Evolutionary conservation across 2,329 filamentous ascomycete species (phyloP).

Genomic region (Hymenotorrendiella dingleyae): DNA sequence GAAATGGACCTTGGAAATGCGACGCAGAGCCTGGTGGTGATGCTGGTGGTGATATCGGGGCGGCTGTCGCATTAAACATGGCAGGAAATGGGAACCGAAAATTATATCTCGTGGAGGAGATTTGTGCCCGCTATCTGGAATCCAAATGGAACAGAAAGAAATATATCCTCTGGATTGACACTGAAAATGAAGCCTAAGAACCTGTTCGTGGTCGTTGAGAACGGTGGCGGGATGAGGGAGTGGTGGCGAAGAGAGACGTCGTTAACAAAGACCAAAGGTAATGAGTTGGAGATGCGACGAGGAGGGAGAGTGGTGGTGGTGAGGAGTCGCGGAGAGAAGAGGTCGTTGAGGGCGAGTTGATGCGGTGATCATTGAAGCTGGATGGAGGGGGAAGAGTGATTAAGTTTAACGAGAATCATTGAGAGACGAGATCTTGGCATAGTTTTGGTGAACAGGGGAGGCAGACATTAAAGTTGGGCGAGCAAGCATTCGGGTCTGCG

Average conservation of each 20-base stretch:
- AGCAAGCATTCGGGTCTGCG: no score
- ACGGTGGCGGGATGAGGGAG: slow-evolving; percentile 3
- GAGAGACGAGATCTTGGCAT: no score
- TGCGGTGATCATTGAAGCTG: neutral
- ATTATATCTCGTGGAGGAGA: slow-evolving; percentile 12
- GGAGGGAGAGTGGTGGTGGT: slow-evolving; percentile 16
- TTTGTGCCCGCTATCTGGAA: slow-evolving; percentile 9
- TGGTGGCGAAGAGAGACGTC: slow-evolving; percentile 9
- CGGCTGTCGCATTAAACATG: slow-evolving; percentile 23
- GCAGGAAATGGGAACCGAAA: slow-evolving; percentile 23
- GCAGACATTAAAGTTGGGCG: neutral
- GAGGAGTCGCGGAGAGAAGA: slow-evolving; percentile 4
- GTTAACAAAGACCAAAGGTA: slow-evolving; percentile 8
- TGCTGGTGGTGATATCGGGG: slow-evolving; percentile 23
- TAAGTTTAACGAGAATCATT: no score
- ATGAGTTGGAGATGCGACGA: slow-evolving; percentile 13
- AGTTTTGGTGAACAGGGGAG: no score
- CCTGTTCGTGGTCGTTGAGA: slow-evolving; percentile 1
- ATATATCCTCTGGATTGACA: slow-evolving; percentile 10
- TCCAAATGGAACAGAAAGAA: slow-evolving; percentile 23
- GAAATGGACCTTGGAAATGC: slow-evolving; percentile 4
- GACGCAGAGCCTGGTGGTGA: slow-evolving; percentile 15
- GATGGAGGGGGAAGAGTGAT: neutral
- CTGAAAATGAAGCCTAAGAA: no score
- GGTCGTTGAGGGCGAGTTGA: slow-evolving; percentile 15